These are phyloP conservation scores for Penicillium ochrochloron DNA, from an alignment of 495 filamentous ascomycete genomes.

Conservation along the genomic window DNA sequence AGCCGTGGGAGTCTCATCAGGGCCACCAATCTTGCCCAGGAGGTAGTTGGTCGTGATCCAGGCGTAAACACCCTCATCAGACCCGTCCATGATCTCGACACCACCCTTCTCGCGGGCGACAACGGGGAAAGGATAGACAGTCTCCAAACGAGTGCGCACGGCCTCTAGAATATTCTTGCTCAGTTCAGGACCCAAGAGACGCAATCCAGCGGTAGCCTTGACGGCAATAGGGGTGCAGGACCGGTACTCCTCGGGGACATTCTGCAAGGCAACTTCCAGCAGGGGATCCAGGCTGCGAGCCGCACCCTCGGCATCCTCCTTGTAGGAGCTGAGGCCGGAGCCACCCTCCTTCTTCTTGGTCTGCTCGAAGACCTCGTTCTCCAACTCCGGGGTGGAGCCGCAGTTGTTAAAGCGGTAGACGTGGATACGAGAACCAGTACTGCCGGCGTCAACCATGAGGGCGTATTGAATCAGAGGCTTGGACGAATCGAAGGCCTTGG, in stretches of 20 bases:
- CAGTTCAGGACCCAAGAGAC: conserved; percentile 79
- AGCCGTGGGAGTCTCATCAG: conserved; percentile 86
- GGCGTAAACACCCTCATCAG: conserved; percentile 95
- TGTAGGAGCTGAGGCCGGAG: conserved; percentile 86
- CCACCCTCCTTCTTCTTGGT: conserved; percentile 77
- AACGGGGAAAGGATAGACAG: conserved; percentile 89
- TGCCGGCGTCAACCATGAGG: conserved; percentile 97
- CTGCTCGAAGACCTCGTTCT: conserved; percentile 88
- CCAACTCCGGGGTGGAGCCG: conserved; percentile 90
- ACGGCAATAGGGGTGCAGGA: conserved; percentile 89
- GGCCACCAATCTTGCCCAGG: conserved; percentile 93
- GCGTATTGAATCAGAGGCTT: conserved; percentile 97
- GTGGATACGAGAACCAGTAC: conserved; percentile 96
- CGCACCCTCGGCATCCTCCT: conserved; percentile 80
- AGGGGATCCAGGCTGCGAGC: conserved; percentile 87
- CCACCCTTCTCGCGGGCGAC: conserved; percentile 82
- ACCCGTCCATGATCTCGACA: conserved; percentile 94
- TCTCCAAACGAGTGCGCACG: conserved; percentile 84
- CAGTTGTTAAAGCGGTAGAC: conserved; percentile 99
- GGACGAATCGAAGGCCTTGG: conserved; percentile 74
- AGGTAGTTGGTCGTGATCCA: conserved; percentile 99
- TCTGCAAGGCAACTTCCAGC: conserved; percentile 80
- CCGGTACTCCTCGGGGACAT: conserved; percentile 85
- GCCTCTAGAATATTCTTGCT: conserved; percentile 84
- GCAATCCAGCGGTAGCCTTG: conserved; percentile 93